Evolutionary conservation across 768 basidiomycete species (phyloP).

Genomic region (Mycena belliarum): DNA sequence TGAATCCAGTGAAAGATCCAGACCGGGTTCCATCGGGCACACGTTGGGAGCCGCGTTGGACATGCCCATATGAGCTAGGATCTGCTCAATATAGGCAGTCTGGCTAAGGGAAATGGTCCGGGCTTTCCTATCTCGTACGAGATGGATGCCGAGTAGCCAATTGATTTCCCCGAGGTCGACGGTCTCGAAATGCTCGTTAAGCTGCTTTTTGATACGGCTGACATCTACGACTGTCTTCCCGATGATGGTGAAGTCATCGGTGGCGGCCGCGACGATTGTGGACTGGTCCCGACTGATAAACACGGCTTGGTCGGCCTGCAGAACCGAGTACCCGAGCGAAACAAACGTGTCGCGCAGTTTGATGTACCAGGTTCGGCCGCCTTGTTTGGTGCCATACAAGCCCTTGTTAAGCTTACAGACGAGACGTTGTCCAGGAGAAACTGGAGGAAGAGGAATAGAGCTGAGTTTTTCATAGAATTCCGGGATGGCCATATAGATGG

Average conservation of each 20-base stretch:
- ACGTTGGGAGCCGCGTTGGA: neutral
- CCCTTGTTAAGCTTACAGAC: constrained; percentile 1
- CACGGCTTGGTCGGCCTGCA: constrained; percentile 15
- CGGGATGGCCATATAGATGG: constrained; percentile 29
- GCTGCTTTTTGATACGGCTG: constrained; percentile 4
- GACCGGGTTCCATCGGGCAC: neutral
- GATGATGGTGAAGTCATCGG: constrained; percentile 28
- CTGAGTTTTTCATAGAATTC: constrained; percentile 20
- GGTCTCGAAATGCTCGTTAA: constrained; percentile 18
- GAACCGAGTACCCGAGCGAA: constrained; percentile 4
- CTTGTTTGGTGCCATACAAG: constrained; percentile 26
- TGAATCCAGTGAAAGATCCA: neutral
- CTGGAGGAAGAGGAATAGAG: constrained; percentile 12
- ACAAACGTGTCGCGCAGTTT: constrained; percentile 6
- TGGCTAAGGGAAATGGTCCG: neutral
- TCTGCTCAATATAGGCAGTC: neutral
- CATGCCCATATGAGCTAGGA: neutral
- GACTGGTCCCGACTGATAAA: constrained; percentile 10
- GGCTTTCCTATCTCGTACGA: constrained; percentile 18
- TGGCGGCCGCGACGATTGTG: constrained; percentile 12
- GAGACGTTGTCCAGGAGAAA: constrained; percentile 30
- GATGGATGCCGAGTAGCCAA: constrained; percentile 29
- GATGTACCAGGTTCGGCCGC: constrained; percentile 29
- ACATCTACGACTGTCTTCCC: constrained; percentile 22
- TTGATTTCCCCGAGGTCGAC: constrained; percentile 28